A percentile compares a stretch with the other conserved stretches of the same genome.
Evolutionary conservation across 2,329 filamentous ascomycete species (phyloP).

Genomic region (Aspergillus puulaauensis): DNA sequence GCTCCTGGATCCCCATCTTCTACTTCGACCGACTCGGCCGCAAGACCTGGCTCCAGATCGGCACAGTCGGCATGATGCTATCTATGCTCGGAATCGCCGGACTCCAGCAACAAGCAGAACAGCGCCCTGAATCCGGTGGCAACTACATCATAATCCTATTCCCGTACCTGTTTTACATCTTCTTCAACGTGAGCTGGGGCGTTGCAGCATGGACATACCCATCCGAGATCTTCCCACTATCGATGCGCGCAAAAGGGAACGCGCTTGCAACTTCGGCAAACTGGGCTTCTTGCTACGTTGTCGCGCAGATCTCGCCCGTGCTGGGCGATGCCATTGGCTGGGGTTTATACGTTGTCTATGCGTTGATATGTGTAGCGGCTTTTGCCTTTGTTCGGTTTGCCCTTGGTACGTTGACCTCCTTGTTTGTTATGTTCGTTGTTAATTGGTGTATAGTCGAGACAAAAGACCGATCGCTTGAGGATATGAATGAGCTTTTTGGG

Average conservation of each 20-base stretch:
- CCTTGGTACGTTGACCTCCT: conserved; percentile 10
- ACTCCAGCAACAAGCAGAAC: conserved; percentile 18
- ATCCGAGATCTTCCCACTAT: conserved; percentile 19
- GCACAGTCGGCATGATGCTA: conserved; percentile 18
- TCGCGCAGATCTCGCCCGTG: conserved; percentile 15
- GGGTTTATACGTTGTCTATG: conserved; percentile 22
- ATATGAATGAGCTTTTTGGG: conserved; percentile 20
- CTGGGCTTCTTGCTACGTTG: conserved; percentile 20
- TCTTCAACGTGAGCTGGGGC: conserved; percentile 23
- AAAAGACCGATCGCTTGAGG: conserved; percentile 15
- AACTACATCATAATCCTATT: conserved; percentile 20
- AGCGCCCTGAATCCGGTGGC: conserved; percentile 5
- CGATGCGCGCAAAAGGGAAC: conserved; percentile 12
- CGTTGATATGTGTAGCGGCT: conserved; percentile 17
- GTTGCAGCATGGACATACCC: conserved; percentile 22
- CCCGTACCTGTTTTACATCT: conserved; percentile 22
- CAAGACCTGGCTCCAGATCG: conserved; percentile 21
- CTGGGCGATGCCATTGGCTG: conserved; percentile 20
- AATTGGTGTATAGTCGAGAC: conserved; percentile 16
- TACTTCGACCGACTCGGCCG: conserved; percentile 20
- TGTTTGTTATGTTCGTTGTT: not conserved
- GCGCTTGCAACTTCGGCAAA: conserved; percentile 4
- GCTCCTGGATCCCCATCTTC: conserved; percentile 19
- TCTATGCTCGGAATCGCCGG: conserved; percentile 20
- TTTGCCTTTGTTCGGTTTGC: conserved; percentile 20